These are phyloP conservation scores for Coprinellus aureogranulatus DNA, from an alignment of 768 basidiomycete genomes.

Conservation along the genomic window DNA sequence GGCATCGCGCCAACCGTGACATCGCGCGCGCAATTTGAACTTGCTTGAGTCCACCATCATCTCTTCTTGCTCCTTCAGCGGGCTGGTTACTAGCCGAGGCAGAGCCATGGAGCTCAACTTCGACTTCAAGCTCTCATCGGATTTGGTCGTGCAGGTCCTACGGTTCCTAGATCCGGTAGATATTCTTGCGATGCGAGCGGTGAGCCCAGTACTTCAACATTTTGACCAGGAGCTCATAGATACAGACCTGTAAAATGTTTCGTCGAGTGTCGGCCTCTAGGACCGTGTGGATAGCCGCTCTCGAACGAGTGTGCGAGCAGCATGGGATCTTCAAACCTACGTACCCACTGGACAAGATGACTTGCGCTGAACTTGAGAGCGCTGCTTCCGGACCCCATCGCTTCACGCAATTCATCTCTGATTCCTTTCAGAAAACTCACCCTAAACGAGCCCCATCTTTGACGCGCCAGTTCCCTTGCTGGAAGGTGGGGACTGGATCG, in stretches of 20 bases:
- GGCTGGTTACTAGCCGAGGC: too few species aligned
- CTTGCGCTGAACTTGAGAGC: slow-evolving; percentile 23
- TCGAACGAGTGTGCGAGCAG: slow-evolving; percentile 11
- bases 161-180: neutral
- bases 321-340: slow-evolving; percentile 20
- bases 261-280: neutral
- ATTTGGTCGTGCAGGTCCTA: neutral
- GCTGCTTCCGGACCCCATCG: slow-evolving; percentile 23
- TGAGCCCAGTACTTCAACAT: too few species aligned
- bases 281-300: neutral
- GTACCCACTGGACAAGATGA: slow-evolving; percentile 26
- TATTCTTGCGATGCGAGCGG: neutral
- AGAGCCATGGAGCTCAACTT: too few species aligned
- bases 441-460: neutral
- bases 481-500: neutral
- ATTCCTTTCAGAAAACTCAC: neutral
- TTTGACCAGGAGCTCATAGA: too few species aligned
- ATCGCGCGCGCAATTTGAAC: too few species aligned
- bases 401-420: slow-evolving; percentile 11
- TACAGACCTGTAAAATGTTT: neutral
- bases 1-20: too few species aligned
- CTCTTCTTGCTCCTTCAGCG: too few species aligned
- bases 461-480: neutral
- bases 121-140: neutral
- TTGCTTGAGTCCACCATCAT: too few species aligned